phyloP scores from a whole-genome alignment of 1,139 yeast genomes.

The Hyphopichia khmerensis region DNA sequence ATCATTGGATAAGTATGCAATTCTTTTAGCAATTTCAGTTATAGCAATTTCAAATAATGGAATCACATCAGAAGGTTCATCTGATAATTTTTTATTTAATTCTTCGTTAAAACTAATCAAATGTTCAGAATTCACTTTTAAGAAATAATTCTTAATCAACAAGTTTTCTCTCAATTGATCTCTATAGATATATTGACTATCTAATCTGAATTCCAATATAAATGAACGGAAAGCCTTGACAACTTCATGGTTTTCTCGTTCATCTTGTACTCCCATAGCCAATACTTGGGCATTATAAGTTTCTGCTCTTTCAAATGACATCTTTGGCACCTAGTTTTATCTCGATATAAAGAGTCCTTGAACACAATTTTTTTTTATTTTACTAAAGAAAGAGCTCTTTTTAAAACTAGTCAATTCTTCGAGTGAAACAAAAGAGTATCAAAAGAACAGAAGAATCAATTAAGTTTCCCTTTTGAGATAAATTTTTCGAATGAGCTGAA shows the following conservation, averaged over 20 bases:
- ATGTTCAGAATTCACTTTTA: slow-evolving; percentile 82
- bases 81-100: slow-evolving; percentile 76
- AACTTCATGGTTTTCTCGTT: slow-evolving; percentile 71
- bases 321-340: slow-evolving; percentile 11
- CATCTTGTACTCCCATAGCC: slow-evolving; percentile 73
- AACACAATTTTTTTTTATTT: no score
- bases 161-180: slow-evolving; percentile 90
- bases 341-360: no score
- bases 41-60: slow-evolving; percentile 90
- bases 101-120: slow-evolving; percentile 87
- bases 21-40: slow-evolving; percentile 84
- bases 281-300: slow-evolving; percentile 82
- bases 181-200: slow-evolving; percentile 82
- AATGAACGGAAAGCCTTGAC: slow-evolving; percentile 79
- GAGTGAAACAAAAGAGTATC: no score
- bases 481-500: slow-evolving; percentile 7
- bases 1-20: slow-evolving; percentile 59
- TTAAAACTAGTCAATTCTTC: no score
- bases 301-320: slow-evolving; percentile 82
- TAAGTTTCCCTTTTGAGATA: slow-evolving; percentile 17
- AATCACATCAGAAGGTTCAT: slow-evolving; percentile 86
- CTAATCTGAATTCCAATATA: slow-evolving; percentile 80
- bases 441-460: not conserved
- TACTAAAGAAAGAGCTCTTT: no score
- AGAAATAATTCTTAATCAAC: slow-evolving; percentile 68